These are phyloP conservation scores for Hymenoscyphus scutula DNA, from an alignment of 2,329 filamentous ascomycete genomes.

Conservation along the genomic window DNA sequence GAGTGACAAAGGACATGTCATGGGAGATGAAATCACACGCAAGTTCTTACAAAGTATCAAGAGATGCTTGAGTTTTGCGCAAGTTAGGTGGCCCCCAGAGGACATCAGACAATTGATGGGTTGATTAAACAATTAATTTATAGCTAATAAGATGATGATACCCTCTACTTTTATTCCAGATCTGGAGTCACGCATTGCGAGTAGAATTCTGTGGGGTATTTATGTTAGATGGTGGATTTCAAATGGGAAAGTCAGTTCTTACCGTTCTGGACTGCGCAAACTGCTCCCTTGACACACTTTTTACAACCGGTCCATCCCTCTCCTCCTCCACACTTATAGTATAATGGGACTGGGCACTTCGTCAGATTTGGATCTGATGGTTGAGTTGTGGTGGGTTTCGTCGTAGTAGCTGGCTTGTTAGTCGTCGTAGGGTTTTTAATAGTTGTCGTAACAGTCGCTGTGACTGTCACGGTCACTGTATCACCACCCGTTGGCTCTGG, in stretches of 20 bases:
- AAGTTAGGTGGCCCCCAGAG: constrained; percentile 92
- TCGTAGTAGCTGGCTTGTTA: background rate
- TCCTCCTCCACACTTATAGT: constrained; percentile 14
- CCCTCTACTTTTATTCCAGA: background rate
- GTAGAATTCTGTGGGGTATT: constrained; percentile 9
- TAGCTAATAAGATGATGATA: background rate
- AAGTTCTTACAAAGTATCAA: constrained; percentile 99
- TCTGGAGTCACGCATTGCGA: constrained; percentile 10
- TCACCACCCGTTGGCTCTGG: no score
- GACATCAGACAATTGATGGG: constrained; percentile 96
- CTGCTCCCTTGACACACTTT: constrained; percentile 4
- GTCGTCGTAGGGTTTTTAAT: background rate
- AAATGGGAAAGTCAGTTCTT: background rate
- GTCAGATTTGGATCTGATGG: constrained; percentile 12
- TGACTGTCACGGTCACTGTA: background rate
- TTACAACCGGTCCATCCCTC: constrained; percentile 1
- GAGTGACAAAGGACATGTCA: constrained; percentile 85
- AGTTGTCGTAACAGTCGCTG: background rate
- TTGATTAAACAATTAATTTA: constrained; percentile 16
- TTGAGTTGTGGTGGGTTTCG: background rate
- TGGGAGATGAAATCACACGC: constrained; percentile 92
- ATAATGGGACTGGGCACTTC: constrained; percentile 14
- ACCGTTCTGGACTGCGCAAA: constrained; percentile 12
- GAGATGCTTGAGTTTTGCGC: constrained; percentile 90
- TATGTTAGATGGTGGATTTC: background rate